phyloP scores from a whole-genome alignment of 768 basidiomycete species.

The Russula emetica region DNA sequence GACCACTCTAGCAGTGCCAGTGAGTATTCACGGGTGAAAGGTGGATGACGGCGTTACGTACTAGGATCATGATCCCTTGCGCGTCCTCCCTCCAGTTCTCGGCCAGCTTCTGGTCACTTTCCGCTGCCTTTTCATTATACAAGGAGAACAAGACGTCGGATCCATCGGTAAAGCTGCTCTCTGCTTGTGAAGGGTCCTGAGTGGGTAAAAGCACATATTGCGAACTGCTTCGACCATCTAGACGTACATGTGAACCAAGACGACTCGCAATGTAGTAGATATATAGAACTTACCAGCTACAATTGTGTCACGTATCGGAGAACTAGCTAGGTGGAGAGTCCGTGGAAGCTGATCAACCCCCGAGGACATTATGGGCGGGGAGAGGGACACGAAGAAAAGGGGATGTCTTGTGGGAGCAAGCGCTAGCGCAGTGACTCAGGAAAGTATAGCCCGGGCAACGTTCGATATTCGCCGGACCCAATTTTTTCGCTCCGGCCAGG shows the following conservation, averaged over 20 bases:
- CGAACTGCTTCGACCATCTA: not conserved
- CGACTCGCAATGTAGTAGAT: not conserved
- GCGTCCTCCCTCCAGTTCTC: constrained; percentile 15
- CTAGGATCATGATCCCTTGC: constrained; percentile 5
- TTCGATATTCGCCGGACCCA: not conserved
- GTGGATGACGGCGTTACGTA: not conserved
- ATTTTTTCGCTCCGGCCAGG: not conserved
- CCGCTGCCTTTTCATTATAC: constrained; percentile 10
- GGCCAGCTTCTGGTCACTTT: constrained; percentile 9
- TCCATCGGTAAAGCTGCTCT: not conserved
- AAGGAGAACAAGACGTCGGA: constrained; percentile 10
- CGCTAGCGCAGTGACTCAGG: too few relatives aligned
- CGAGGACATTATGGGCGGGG: not conserved
- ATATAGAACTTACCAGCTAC: not conserved
- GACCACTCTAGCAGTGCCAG: not conserved
- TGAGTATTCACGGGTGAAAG: not conserved
- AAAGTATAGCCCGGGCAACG: not conserved
- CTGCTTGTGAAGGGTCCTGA: not conserved
- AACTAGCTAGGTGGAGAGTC: not conserved
- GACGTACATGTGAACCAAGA: not conserved
- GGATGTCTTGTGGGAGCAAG: not conserved
- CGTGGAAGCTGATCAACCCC: not conserved
- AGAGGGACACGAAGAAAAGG: not conserved
- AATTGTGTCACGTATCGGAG: not conserved
- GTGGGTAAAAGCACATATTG: constrained; percentile 1